Conservation (phyloP, 2,329 filamentous ascomycete species). For the Bipolaris bicolor region DNA sequence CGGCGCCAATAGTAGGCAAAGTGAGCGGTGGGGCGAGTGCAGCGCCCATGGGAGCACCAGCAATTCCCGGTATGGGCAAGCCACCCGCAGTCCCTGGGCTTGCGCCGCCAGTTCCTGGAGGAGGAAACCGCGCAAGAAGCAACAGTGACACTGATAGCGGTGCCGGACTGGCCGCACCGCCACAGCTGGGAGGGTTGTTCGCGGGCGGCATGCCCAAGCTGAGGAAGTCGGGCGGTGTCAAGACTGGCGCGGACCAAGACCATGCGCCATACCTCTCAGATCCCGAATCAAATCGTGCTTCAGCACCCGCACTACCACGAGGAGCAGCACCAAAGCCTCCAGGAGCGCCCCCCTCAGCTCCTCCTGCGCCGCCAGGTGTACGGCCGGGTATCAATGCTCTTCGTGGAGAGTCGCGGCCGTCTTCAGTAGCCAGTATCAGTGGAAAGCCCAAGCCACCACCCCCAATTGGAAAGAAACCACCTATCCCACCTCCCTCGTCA, state of each 20-base stretch:
- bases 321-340: constrained; percentile 58
- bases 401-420: constrained; percentile 61
- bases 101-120: constrained; percentile 70
- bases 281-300: constrained; percentile 65
- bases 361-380: constrained; percentile 55
- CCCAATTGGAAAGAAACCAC: constrained; percentile 75
- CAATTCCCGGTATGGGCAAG: constrained; percentile 68
- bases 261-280: constrained; percentile 81
- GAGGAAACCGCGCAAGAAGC: constrained; percentile 68
- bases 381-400: constrained; percentile 68
- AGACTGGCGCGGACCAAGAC: constrained; percentile 62
- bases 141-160: constrained; percentile 72
- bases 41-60: constrained; percentile 74
- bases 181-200: constrained; percentile 86
- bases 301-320: constrained; percentile 61
- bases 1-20: constrained; percentile 73
- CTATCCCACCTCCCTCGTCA: constrained; percentile 62
- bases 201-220: constrained; percentile 95
- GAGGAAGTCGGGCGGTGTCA: constrained; percentile 77
- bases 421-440: constrained; percentile 64
- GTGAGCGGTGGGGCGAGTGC: constrained; percentile 62
- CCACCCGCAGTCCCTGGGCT: constrained; percentile 64
- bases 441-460: constrained; percentile 73
- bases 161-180: constrained; percentile 52
- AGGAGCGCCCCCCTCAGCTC: constrained; percentile 53